A percentile compares a stretch with the other conserved stretches of the same genome.
phyloP scores from a whole-genome alignment of 176 grass and related monocot species.

The Hsuehochloa calcarea region DNA sequence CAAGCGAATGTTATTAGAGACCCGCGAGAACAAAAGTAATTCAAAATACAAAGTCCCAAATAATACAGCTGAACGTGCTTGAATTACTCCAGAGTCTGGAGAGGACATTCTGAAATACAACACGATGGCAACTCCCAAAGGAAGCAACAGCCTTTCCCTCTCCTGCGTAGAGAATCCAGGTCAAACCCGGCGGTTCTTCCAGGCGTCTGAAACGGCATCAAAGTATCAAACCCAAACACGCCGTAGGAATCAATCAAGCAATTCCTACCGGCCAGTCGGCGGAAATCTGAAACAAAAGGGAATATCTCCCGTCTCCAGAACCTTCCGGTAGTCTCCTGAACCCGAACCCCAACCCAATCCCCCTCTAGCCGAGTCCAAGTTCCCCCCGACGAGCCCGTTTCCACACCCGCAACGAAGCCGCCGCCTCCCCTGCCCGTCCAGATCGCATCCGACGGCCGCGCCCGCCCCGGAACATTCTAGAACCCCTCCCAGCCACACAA shows the following conservation, averaged over 20 bases:
- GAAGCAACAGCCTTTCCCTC: background rate
- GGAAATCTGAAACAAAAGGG: background rate
- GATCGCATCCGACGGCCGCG: slow-evolving; percentile 33
- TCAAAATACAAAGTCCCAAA: no score
- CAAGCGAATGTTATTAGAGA: no score
- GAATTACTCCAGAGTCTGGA: no score
- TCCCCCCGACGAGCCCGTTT: slow-evolving; percentile 7
- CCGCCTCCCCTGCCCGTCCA: background rate
- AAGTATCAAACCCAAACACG: background rate
- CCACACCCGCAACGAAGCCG: background rate
- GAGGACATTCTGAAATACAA: no score
- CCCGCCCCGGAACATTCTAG: slow-evolving; percentile 41
- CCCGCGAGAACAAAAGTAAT: no score
- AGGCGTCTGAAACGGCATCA: background rate
- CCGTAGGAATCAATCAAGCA: background rate
- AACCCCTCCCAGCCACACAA: background rate
- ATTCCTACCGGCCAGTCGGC: background rate
- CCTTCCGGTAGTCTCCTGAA: slow-evolving; percentile 26
- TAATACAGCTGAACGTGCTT: no score
- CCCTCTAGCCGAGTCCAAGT: background rate
- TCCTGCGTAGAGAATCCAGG: background rate
- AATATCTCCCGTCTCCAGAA: slow-evolving; percentile 12
- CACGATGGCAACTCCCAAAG: no score
- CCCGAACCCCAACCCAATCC: background rate
- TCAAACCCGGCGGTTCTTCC: background rate